Percentiles rank a stretch among this genome's conserved stretches.
Evolutionary conservation across 148 eudicot genomes (phyloP).

Genomic region (Camellia japonica): DNA sequence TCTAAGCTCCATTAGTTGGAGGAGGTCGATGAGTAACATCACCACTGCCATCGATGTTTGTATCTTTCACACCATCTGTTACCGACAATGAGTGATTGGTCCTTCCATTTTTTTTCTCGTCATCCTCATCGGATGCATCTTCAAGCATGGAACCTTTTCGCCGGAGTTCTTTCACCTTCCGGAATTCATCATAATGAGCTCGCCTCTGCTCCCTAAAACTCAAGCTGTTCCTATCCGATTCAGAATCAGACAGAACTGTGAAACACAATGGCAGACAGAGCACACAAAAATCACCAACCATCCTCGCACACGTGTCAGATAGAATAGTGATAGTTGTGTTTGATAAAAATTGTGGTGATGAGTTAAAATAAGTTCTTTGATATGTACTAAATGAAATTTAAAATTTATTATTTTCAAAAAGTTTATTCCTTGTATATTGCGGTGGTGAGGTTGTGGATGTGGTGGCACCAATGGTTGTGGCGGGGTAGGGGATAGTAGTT

Average conservation of each 20-base stretch:
- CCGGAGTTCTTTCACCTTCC: conserved; percentile 73
- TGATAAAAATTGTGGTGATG: too few species aligned
- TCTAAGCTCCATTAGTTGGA: conserved; percentile 24
- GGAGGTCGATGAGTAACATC: conserved; percentile 3
- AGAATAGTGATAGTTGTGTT: too few species aligned
- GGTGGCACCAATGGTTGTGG: too few species aligned
- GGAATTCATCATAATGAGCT: conserved; percentile 85
- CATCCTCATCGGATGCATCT: conserved; percentile 54
- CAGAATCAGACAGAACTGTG: conserved; percentile 36
- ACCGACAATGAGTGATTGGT: conserved; percentile 30
- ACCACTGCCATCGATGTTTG: conserved; percentile 22
- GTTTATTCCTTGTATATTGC: too few species aligned
- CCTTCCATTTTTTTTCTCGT: conserved; percentile 17
- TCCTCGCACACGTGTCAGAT: background rate
- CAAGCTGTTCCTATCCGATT: conserved; percentile 38
- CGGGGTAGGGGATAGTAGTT: too few species aligned
- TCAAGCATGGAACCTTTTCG: conserved; percentile 59
- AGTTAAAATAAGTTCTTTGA: too few species aligned
- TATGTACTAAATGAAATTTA: too few species aligned
- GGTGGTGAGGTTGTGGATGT: too few species aligned
- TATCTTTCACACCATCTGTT: conserved; percentile 42
- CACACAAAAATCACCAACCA: background rate
- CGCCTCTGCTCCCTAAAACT: conserved; percentile 81
- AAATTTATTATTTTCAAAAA: too few species aligned
- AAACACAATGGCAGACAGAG: background rate